Evolutionary conservation across 176 grass and related monocot species (phyloP).

Genomic region (Tillandsia leiboldiana): DNA sequence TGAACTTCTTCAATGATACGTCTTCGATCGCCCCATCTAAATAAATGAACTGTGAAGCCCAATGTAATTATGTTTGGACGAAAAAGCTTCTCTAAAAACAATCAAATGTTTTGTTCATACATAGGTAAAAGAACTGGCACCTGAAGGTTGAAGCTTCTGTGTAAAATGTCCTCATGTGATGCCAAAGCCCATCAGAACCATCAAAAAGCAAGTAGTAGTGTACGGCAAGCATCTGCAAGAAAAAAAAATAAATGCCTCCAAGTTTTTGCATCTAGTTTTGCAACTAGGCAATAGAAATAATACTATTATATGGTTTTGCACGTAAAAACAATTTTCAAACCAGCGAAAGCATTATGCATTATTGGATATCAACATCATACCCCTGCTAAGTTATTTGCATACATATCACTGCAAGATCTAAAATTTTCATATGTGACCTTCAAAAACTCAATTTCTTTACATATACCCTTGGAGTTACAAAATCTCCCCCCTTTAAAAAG

Average conservation of each 20-base stretch:
- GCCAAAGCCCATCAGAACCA: slow-evolving; percentile 67
- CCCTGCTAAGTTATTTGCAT: not conserved
- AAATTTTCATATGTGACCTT: not conserved
- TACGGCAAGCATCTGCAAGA: slow-evolving; percentile 66
- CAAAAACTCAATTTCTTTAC: too few relatives aligned
- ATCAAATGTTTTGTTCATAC: not conserved
- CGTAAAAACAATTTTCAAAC: not conserved
- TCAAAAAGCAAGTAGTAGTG: slow-evolving; percentile 98
- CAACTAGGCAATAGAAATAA: not conserved
- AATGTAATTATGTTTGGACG: too few relatives aligned
- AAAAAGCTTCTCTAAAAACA: too few relatives aligned
- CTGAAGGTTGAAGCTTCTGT: slow-evolving; percentile 65
- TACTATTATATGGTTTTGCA: not conserved
- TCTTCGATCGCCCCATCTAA: too few relatives aligned
- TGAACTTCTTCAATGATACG: too few relatives aligned
- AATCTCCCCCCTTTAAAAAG: too few relatives aligned
- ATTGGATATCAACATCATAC: not conserved
- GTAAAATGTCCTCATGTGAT: slow-evolving; percentile 81
- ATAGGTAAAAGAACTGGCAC: slow-evolving; percentile 23
- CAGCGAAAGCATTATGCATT: not conserved
- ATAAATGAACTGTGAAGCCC: too few relatives aligned
- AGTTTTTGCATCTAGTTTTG: not conserved
- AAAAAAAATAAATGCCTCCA: not conserved
- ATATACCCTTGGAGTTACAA: too few relatives aligned
- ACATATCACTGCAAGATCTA: not conserved